A percentile compares a stretch with the other conserved stretches of the same genome.
Evolutionary conservation across 116 monocot genomes (phyloP).

Genomic region (Thalassia testudinum): DNA sequence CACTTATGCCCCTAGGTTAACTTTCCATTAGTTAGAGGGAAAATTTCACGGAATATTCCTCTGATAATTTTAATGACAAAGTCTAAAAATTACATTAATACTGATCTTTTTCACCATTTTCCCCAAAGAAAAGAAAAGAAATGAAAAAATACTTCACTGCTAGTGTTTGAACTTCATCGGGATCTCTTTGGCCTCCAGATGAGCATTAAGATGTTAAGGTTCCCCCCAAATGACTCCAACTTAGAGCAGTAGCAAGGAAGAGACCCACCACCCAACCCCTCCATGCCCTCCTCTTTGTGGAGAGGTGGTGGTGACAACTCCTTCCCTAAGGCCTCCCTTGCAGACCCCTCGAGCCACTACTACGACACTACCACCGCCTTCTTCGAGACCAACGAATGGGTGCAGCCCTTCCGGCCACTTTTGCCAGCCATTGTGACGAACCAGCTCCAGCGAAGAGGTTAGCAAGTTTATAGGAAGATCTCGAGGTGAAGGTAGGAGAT

Average conservation of each 20-base stretch:
- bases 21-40: no score
- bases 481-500: no score
- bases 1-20: no score
- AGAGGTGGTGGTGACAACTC: neutral
- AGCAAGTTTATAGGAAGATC: no score
- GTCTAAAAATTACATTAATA: no score
- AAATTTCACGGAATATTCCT: no score
- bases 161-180: no score
- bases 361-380: neutral
- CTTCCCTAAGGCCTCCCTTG: neutral
- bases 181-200: conserved; percentile 35
- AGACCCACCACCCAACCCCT: neutral
- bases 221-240: conserved; percentile 33
- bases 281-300: neutral
- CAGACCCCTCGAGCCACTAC: neutral
- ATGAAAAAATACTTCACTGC: no score
- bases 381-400: neutral
- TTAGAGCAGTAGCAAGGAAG: neutral
- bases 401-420: neutral
- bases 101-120: no score
- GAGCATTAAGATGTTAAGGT: conserved; percentile 53
- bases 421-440: neutral
- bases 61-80: no score
- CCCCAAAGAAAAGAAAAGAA: no score
- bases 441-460: conserved; percentile 27